Percentiles rank a stretch among this genome's conserved stretches.
Evolutionary conservation across 1,284 basidiomycete species (phyloP).

Genomic region (Cystobasidium pallidum): DNA sequence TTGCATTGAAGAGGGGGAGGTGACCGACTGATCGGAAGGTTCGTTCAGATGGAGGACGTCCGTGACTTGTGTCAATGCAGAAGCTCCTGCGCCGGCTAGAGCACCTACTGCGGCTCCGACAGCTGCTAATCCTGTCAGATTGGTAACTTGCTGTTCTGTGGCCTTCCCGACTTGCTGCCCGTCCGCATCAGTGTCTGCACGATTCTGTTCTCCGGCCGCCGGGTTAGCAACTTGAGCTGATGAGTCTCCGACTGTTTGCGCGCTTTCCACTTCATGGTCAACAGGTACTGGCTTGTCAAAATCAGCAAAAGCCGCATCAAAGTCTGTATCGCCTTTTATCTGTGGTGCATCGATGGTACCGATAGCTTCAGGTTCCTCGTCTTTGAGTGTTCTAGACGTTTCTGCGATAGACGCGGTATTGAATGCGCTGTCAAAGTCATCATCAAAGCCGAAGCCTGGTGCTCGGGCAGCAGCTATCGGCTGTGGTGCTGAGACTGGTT

Average conservation of each 20-base stretch:
- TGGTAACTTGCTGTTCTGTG: background rate
- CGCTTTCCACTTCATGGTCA: background rate
- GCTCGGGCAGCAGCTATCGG: background rate
- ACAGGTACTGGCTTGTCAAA: constrained; percentile 47
- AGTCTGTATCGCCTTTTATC: constrained; percentile 41
- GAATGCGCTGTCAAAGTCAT: constrained; percentile 54
- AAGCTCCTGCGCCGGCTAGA: constrained; percentile 6
- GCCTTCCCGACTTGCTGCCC: too few species aligned
- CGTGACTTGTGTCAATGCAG: background rate
- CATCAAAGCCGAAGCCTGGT: constrained; percentile 36
- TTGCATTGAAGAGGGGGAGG: constrained; percentile 13
- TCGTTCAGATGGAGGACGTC: background rate
- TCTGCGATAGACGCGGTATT: constrained; percentile 12
- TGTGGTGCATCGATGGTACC: background rate
- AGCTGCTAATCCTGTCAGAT: constrained; percentile 17
- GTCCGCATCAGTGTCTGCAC: background rate
- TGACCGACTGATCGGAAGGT: background rate
- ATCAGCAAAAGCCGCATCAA: constrained; percentile 52
- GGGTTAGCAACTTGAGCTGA: background rate
- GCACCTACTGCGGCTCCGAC: constrained; percentile 16
- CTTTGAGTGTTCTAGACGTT: background rate
- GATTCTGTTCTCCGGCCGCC: background rate
- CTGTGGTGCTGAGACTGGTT: constrained; percentile 17
- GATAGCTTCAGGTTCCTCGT: background rate
- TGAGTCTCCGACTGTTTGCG: background rate